phyloP scores from a whole-genome alignment of 371 early-diverging fungal genomes.

The Sporodiniella umbellata region DNA sequence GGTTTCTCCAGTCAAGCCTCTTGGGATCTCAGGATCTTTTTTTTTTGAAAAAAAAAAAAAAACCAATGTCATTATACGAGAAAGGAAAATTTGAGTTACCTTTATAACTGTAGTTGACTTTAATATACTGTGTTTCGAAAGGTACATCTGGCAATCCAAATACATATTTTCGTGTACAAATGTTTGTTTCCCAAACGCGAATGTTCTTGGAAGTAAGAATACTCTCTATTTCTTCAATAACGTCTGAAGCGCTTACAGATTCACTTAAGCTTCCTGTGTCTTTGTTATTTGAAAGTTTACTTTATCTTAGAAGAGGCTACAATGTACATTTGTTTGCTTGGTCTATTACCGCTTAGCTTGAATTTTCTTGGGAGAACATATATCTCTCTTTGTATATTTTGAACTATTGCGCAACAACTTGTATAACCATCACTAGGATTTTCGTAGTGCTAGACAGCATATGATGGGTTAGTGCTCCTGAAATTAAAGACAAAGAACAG shows the following conservation, averaged over 20 bases:
- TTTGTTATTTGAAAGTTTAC: no score
- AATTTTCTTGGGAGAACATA: constrained; percentile 79
- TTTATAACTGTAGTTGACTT: constrained; percentile 75
- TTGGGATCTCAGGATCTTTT: constrained; percentile 63
- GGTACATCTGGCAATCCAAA: constrained; percentile 89
- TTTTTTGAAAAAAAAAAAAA: background rate
- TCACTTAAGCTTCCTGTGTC: constrained; percentile 51
- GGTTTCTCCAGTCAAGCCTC: constrained; percentile 54
- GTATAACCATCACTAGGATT: constrained; percentile 18
- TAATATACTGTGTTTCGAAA: constrained; percentile 74
- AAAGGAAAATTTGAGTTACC: constrained; percentile 40
- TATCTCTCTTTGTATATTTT: constrained; percentile 78
- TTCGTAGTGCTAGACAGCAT: background rate
- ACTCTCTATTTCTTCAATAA: constrained; percentile 71
- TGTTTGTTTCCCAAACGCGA: constrained; percentile 46
- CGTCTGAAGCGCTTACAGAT: constrained; percentile 61
- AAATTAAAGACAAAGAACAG: background rate
- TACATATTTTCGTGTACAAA: constrained; percentile 81
- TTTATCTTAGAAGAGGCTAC: no score
- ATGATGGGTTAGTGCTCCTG: constrained; percentile 25
- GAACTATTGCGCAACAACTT: constrained; percentile 80
- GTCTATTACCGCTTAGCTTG: constrained; percentile 42
- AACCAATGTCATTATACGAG: no score
- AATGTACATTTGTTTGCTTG: background rate
- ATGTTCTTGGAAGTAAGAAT: constrained; percentile 57